Conservation (phyloP, 345 rosid species). For the Cochlearia excelsa region DNA sequence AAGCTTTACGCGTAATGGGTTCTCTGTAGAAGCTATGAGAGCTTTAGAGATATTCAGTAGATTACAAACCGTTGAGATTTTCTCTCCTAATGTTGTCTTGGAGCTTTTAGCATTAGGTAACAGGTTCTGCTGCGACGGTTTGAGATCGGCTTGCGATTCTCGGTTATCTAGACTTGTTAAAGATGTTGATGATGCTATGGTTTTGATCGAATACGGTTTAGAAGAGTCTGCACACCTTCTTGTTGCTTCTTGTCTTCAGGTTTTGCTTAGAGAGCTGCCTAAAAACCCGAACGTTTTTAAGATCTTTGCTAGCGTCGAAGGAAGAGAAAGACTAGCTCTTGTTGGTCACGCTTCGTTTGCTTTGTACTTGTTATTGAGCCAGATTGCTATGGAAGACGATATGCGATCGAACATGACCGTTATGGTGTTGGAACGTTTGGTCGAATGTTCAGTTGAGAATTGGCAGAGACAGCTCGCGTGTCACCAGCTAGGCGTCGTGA, state of each 20-base stretch:
- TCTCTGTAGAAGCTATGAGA: slow-evolving; percentile 56
- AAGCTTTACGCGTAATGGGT: slow-evolving; percentile 55
- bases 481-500: slow-evolving; percentile 72
- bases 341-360: slow-evolving; percentile 67
- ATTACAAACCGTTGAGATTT: too few relatives aligned
- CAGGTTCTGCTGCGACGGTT: slow-evolving; percentile 67
- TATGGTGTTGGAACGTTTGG: slow-evolving; percentile 71
- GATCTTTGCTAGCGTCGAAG: slow-evolving; percentile 53
- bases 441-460: slow-evolving; percentile 50
- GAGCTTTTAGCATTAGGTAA: slow-evolving; percentile 73
- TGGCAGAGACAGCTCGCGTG: slow-evolving; percentile 79
- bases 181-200: slow-evolving; percentile 48
- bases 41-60: slow-evolving; percentile 50
- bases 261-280: slow-evolving; percentile 65
- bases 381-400: slow-evolving; percentile 66
- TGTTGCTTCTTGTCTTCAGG: slow-evolving; percentile 80
- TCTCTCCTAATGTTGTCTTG: slow-evolving; percentile 42
- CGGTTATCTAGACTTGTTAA: slow-evolving; percentile 55
- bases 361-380: slow-evolving; percentile 67
- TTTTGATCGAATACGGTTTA: slow-evolving; percentile 67
- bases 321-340: slow-evolving; percentile 49
- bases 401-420: slow-evolving; percentile 69
- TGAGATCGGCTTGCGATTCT: slow-evolving; percentile 68
- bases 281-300: slow-evolving; percentile 48
- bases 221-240: slow-evolving; percentile 64